phyloP scores from a whole-genome alignment of 768 basidiomycete genomes.

The Dentipellis sp. region DNA sequence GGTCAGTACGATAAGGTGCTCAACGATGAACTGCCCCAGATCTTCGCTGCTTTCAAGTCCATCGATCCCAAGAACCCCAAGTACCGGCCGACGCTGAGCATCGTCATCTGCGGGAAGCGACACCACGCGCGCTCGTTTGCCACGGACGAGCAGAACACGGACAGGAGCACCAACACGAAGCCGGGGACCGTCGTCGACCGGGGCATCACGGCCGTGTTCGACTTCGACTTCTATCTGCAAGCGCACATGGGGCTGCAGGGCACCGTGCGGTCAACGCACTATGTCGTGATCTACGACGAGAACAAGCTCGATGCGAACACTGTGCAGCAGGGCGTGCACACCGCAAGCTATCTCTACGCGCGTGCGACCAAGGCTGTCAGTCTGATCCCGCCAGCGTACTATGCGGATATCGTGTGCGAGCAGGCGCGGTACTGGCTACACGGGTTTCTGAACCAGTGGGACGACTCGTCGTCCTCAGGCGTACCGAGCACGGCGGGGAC shows the following conservation, averaged over 20 bases:
- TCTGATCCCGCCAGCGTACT: slow-evolving; percentile 71
- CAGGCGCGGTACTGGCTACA: slow-evolving; percentile 70
- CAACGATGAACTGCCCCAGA: slow-evolving; percentile 49
- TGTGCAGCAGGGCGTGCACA: slow-evolving; percentile 65
- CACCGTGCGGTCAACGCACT: slow-evolving; percentile 64
- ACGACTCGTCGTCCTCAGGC: slow-evolving; percentile 13
- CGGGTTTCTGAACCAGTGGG: slow-evolving; percentile 46
- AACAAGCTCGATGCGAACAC: slow-evolving; percentile 57
- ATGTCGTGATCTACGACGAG: slow-evolving; percentile 76
- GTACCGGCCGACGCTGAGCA: slow-evolving; percentile 58
- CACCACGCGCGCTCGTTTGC: slow-evolving; percentile 61
- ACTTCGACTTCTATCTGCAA: slow-evolving; percentile 32
- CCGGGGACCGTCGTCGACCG: slow-evolving; percentile 78
- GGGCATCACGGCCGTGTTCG: slow-evolving; percentile 49
- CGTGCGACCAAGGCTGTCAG: slow-evolving; percentile 81
- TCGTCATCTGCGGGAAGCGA: slow-evolving; percentile 72
- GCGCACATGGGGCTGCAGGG: slow-evolving; percentile 72
- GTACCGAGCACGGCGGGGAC: slow-evolving; percentile 30
- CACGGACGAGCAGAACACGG: slow-evolving; percentile 36
- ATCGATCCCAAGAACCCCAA: slow-evolving; percentile 32
- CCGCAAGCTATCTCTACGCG: slow-evolving; percentile 66
- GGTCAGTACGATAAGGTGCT: slow-evolving; percentile 66
- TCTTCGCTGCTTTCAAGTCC: slow-evolving; percentile 50
- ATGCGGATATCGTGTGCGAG: slow-evolving; percentile 78
- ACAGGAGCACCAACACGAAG: slow-evolving; percentile 64